A percentile compares a stretch with the other conserved stretches of the same genome.
phyloP scores from a whole-genome alignment of 495 filamentous ascomycete species.

The Penicillium atrosanguineum region DNA sequence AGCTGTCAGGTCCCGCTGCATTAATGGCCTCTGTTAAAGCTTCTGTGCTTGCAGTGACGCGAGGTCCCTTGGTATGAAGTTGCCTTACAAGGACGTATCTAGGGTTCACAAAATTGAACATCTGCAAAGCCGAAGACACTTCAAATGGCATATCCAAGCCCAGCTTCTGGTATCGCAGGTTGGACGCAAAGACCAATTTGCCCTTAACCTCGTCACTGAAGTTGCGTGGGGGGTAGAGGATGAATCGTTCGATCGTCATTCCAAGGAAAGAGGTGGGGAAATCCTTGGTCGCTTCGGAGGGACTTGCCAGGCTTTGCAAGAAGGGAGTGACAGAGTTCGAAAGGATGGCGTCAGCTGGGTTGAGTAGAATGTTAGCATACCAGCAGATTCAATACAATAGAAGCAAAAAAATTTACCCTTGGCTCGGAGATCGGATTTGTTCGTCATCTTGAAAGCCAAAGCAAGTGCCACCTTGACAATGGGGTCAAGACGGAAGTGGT shows the following conservation, averaged over 20 bases:
- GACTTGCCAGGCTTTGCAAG: conserved; percentile 63
- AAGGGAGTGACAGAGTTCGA: conserved; percentile 72
- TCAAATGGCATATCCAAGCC: conserved; percentile 63
- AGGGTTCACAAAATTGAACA: conserved; percentile 66
- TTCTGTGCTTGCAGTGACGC: conserved; percentile 52
- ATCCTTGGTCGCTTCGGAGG: conserved; percentile 60
- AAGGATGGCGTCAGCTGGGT: conserved; percentile 76
- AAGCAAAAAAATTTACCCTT: conserved; percentile 65
- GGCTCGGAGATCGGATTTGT: conserved; percentile 74
- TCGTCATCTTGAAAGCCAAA: conserved; percentile 78
- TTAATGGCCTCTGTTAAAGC: conserved; percentile 61
- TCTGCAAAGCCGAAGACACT: conserved; percentile 69
- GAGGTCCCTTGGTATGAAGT: conserved; percentile 72
- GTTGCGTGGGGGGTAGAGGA: conserved; percentile 75
- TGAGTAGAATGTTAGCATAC: conserved; percentile 27
- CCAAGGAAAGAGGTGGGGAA: conserved; percentile 65
- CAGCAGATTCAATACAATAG: neutral
- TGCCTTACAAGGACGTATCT: conserved; percentile 67
- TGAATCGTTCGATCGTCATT: conserved; percentile 74
- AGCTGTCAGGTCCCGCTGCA: conserved; percentile 61
- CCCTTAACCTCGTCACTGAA: conserved; percentile 73
- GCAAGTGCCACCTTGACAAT: conserved; percentile 85
- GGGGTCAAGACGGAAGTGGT: conserved; percentile 88
- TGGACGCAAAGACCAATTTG: conserved; percentile 64
- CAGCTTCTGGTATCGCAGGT: conserved; percentile 62